Evolutionary conservation across 352 stramenopile genomes (phyloP).

Genomic region (Phytophthora fragariae): DNA sequence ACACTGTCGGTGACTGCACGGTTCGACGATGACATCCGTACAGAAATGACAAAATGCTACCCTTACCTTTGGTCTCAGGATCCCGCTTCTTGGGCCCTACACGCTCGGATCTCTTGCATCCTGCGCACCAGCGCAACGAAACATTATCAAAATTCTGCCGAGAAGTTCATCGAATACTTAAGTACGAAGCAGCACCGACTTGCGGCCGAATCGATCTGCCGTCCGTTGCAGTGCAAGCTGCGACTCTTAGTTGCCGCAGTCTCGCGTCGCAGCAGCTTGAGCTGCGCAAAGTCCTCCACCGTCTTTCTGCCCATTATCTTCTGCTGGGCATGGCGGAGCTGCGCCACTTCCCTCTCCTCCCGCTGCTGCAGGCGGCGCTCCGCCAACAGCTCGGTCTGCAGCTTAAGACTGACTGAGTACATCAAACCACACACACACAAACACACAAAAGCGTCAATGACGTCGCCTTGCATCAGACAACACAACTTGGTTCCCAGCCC

Average conservation of each 20-base stretch:
- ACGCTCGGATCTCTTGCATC: background rate
- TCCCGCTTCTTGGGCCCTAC: background rate
- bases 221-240: constrained; percentile 61
- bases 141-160: background rate
- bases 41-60: background rate
- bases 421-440: background rate
- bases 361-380: constrained; percentile 31
- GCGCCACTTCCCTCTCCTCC: constrained; percentile 37
- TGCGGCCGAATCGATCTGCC: background rate
- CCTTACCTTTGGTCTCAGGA: constrained; percentile 13
- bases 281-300: constrained; percentile 53
- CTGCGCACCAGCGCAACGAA: background rate
- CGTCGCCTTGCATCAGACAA: background rate
- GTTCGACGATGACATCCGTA: background rate
- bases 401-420: constrained; percentile 25
- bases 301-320: constrained; percentile 62
- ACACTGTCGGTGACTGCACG: background rate
- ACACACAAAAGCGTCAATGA: background rate
- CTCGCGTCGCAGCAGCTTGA: constrained; percentile 54
- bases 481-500: too few relatives aligned
- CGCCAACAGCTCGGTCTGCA: constrained; percentile 36
- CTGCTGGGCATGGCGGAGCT: constrained; percentile 46
- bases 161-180: too few relatives aligned
- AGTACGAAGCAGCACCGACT: constrained; percentile 16
- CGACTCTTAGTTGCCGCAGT: constrained; percentile 39